phyloP scores from a whole-genome alignment of 129 eudicot genomes.

The Erigeron canadensis region DNA sequence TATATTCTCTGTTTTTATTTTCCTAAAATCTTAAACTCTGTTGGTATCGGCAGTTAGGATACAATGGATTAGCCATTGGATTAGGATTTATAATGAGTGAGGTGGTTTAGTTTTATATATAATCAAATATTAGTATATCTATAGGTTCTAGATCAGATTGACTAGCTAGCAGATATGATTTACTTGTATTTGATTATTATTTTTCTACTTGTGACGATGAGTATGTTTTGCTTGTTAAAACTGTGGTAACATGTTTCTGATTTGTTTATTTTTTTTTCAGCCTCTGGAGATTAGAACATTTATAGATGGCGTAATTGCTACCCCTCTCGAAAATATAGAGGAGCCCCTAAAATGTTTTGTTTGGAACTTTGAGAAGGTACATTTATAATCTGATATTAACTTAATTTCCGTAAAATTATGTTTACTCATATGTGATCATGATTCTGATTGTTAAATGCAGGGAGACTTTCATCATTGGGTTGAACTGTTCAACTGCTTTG shows the following conservation, averaged over 20 bases:
- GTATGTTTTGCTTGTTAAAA: background rate
- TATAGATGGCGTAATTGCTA: slow-evolving; percentile 48
- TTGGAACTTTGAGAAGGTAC: slow-evolving; percentile 79
- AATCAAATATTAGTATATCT: no score
- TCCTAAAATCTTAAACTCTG: no score
- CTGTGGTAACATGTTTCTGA: background rate
- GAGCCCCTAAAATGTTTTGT: slow-evolving; percentile 60
- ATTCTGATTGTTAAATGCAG: slow-evolving; percentile 40
- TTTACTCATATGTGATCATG: slow-evolving; percentile 1
- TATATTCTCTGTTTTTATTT: no score
- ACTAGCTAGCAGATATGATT: no score
- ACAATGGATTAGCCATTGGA: no score
- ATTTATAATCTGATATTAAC: background rate
- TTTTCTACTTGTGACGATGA: background rate
- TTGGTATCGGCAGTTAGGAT: no score
- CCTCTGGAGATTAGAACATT: slow-evolving; percentile 63
- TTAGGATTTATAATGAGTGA: no score
- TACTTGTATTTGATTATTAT: background rate
- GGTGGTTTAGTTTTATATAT: no score
- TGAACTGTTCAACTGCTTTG: slow-evolving; percentile 65
- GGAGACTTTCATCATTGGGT: slow-evolving; percentile 82
- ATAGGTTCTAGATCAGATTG: no score
- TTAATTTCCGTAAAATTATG: background rate
- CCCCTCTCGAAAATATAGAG: slow-evolving; percentile 61
- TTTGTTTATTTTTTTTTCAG: slow-evolving; percentile 28